Evolutionary conservation across 768 basidiomycete species (phyloP).

Genomic region (Termitomyces sp.): DNA sequence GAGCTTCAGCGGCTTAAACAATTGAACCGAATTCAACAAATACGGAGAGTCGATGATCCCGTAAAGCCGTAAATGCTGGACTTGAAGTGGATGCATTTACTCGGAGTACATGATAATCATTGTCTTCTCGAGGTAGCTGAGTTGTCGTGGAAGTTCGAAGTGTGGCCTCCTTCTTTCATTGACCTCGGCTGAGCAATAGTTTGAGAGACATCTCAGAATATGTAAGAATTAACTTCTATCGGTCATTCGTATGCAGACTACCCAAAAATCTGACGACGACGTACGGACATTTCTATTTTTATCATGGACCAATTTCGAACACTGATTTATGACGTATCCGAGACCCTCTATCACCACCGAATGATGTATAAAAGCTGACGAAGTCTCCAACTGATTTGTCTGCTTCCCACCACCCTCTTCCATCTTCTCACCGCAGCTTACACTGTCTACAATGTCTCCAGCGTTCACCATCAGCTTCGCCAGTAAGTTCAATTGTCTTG

Average conservation of each 20-base stretch:
- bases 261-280: too few relatives aligned
- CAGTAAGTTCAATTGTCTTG: conserved; percentile 20
- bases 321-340: background rate
- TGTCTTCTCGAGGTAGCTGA: background rate
- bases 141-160: background rate
- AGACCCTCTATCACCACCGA: background rate
- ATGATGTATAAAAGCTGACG: background rate
- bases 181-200: background rate
- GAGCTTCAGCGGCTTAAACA: background rate
- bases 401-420: background rate
- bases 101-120: background rate
- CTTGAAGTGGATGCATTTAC: background rate
- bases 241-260: background rate
- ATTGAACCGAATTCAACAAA: background rate
- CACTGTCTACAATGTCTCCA: conserved; percentile 7
- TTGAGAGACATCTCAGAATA: background rate
- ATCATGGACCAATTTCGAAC: background rate
- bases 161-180: background rate
- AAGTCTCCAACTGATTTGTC: background rate
- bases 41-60: background rate
- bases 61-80: background rate
- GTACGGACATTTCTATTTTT: background rate
- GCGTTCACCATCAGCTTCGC: conserved; percentile 23
- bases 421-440: background rate
- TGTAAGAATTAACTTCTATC: background rate